Evolutionary conservation across 371 early-diverging fungal species (phyloP), one percentile per base, ranked within the genome.

Genomic region (Lichtheimia ornata): DNA sequence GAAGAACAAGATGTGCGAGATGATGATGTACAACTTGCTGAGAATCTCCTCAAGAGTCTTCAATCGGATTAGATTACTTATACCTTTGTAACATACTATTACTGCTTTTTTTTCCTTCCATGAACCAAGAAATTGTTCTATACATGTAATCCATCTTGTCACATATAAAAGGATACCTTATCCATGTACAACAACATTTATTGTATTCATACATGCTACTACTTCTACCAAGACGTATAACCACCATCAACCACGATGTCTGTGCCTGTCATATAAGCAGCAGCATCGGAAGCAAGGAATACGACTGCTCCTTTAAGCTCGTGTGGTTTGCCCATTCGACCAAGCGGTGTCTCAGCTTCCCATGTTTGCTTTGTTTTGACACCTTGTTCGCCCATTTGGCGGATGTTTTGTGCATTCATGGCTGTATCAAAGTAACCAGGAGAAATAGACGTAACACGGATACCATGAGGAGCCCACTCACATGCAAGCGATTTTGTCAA

Each of bases 351-450:
- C 11, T 70, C 53, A 6, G 55, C 30, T 58, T 77, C 77, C 77
- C 77, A 77, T 4, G 55, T 28, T 18, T 67, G 42, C n/a, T 68
- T 67, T 53, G 72, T 58, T 24, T 61, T 64, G 24, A 40, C 58
- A 17, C 77, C 77, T 45, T 66, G 54, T 43, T 67, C 69, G 13
- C 77, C 77, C 59, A 68, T 66, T n/a, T 77, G 60, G 0, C 61
- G 72, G 4, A 77, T 53, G 11, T 74, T 51, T 5, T 62, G 56
- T 25, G 61, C 65, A 42, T 74, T 77, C 70, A 77, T 71, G 5
- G 45, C 73, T 1, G 75, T 78, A 11, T 74, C 78, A 65, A 78
- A 74, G 51, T 74, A 78, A 22, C 73, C 75, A 27, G 78, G 75
- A 11, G 73, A 71, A 22, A 78, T 69, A n/a, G 73, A 56, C 18